Percentiles rank a stretch among this genome's conserved stretches.
These are phyloP conservation scores for Dryas integrifolia DNA, from an alignment of 331 rosid species.

Conservation along the genomic window DNA sequence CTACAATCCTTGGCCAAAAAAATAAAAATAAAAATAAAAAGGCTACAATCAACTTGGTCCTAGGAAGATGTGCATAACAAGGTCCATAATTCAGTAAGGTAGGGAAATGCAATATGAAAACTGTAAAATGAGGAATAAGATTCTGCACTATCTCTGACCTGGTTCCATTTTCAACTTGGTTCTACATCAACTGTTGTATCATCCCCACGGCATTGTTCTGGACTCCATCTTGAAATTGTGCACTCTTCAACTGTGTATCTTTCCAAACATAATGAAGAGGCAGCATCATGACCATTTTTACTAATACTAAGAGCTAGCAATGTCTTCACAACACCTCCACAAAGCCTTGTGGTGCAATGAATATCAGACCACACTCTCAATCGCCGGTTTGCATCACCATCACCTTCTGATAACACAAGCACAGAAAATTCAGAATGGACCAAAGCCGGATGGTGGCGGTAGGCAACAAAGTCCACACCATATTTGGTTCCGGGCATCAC, in stretches of 20 bases:
- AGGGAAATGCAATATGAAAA: too few relatives aligned
- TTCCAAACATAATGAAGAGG: slow-evolving; percentile 39
- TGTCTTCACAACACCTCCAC: slow-evolving; percentile 63
- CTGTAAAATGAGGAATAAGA: neutral
- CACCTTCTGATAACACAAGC: slow-evolving; percentile 49
- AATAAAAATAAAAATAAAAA: too few relatives aligned
- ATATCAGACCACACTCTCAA: slow-evolving; percentile 72
- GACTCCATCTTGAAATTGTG: slow-evolving; percentile 56
- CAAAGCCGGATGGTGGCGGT: slow-evolving; percentile 74
- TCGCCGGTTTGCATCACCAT: slow-evolving; percentile 40
- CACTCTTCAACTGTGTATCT: slow-evolving; percentile 44
- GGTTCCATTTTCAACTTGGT: slow-evolving; percentile 16
- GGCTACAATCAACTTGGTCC: too few relatives aligned
- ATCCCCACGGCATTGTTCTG: slow-evolving; percentile 52
- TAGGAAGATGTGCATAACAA: too few relatives aligned
- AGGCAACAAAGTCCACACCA: slow-evolving; percentile 67
- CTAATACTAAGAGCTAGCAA: slow-evolving; percentile 45
- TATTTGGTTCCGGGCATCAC: slow-evolving; percentile 69
- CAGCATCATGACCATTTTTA: slow-evolving; percentile 34
- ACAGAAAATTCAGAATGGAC: slow-evolving; percentile 84
- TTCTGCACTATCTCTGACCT: neutral
- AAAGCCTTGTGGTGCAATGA: slow-evolving; percentile 62
- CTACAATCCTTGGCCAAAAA: too few relatives aligned
- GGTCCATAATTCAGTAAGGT: too few relatives aligned
- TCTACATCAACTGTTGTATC: slow-evolving; percentile 9